Evolutionary conservation across 495 filamentous ascomycete species (phyloP), one percentile per base, ranked within the genome.

Genomic region (Melanomma pulvis-pyrius): DNA sequence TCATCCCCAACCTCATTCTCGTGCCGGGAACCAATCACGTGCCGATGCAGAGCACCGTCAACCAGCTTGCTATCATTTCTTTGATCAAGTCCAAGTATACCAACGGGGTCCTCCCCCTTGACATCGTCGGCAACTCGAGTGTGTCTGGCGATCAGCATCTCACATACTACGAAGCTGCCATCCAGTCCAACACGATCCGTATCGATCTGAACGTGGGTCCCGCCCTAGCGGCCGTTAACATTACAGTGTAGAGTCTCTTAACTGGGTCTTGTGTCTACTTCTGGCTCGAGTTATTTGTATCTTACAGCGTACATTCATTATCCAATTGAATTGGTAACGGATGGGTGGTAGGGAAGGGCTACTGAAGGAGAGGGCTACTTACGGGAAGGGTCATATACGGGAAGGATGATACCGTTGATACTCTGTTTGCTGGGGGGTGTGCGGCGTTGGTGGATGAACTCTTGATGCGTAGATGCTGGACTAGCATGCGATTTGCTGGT

Each of bases 11-110:
- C 74, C 75, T 92, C 9, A 72, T 79, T 15, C 80, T 91, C 29
- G 68, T 68, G 9, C 88, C 89, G 0, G 88, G 89, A 55, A 75
- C 81, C 64, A 90, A 90, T 78, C 74, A 72, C 48, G 70, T 86
- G 56, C 71, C 76, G 12, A 83, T 91, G 78, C 78, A 75, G 50
- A 80, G 86, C 25, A 82, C 71, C 15, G 78, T 88, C 52, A 73
- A 85, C 60, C 76, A 85, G 53, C 62, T 65, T n/a, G 57, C 75
- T 5, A 76, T 91, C 57, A 41, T 88, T 24, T 47, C 17, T 8
- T 36, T 78, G 7, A 72, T 84, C 3, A 56, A 75, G 1, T 67
- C 70, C 1, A 69, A 71, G 36, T 87, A 83, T 74, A 78, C 79
- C 54, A 44, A 44, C 39, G 86, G 83, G 22, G 75, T 86, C 22